Base-by-base conservation (phyloP, 768 basidiomycete genomes). In the Suillus placidus region DNA sequence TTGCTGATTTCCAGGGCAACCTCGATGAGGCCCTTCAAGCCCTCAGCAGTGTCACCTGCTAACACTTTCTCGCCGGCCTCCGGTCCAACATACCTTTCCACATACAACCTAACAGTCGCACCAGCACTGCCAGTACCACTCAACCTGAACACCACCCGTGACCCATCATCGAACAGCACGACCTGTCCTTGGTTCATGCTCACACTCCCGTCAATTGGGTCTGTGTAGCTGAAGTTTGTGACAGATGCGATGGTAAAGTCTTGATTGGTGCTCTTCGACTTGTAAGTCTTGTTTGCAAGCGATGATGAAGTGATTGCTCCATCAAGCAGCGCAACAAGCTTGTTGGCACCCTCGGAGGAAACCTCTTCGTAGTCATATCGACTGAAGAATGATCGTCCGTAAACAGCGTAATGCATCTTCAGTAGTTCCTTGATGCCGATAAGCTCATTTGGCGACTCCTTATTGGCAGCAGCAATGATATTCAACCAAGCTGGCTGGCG, bases 331-430 rank as follows among this genome's bases (percentile, higher is more conserved):
- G 84, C 85, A 73, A 99, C 94, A 68, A 99, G 83, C 67, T 88
- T 88, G 72, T 93, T 87, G 54, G 97, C 97, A 38, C 92, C 94
- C 43, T 92, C 92, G 0, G 95, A 94, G 2, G 93, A 85, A 55
- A 97, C 94, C 77, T 99, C 97, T 76, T 99, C 97, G 81, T 99
- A 99, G 80, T 99, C 97, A 79, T 99, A 99, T 67, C 96, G 91
- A 71, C 93, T 96, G 86, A 99, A 99, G 88, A 97, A 99, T 57
- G 91, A 95, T 66, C 97, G 94, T 52, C 97, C 97, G 78, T 99
- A 99, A 72, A 85, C 89, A 67, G 85, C 83, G 80, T 98, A 99
- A 83, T 96, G 95, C 72, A 85, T 86, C 70, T 87, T 83, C 26
- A 97, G 86, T 67, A 99, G 80, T 74, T 98, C 95, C 67, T 95